A percentile compares a stretch with the other conserved stretches of the same genome.
These are phyloP conservation scores for Phytophthora brassicae DNA, from an alignment of 352 stramenopile species.

Conservation along the genomic window DNA sequence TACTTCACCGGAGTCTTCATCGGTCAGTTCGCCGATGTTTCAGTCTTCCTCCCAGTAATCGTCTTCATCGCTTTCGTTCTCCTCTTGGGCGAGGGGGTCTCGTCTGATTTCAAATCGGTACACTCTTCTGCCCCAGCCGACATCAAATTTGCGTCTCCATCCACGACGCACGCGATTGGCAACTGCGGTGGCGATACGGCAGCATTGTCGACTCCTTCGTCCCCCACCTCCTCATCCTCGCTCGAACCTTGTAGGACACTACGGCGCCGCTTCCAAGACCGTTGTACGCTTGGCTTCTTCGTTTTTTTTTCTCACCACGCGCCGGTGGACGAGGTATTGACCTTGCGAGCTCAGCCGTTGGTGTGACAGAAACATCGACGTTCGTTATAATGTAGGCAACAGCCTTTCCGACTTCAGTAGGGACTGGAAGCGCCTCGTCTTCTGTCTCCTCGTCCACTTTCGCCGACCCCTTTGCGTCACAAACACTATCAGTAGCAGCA, in stretches of 20 bases:
- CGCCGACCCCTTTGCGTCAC: too few species aligned
- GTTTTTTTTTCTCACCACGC: too few species aligned
- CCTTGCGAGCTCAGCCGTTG: too few species aligned
- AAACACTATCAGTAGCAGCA: too few species aligned
- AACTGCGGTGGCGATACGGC: background rate
- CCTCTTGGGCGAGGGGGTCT: background rate
- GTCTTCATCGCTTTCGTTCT: background rate
- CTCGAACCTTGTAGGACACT: background rate
- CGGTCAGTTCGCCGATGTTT: conserved; percentile 1
- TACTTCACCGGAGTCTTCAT: background rate
- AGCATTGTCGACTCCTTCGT: background rate
- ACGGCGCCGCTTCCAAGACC: background rate
- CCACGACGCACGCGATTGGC: background rate
- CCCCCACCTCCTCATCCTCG: background rate
- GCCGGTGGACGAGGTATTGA: too few species aligned
- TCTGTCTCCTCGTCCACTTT: too few species aligned
- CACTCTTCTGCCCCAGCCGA: background rate
- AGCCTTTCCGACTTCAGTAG: too few species aligned
- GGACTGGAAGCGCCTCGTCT: too few species aligned
- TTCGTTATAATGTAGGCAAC: too few species aligned
- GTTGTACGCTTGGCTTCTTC: too few species aligned
- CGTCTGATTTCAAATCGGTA: conserved; percentile 4
- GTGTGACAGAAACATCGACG: too few species aligned
- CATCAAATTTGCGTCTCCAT: conserved; percentile 8
- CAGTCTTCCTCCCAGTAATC: background rate